These are phyloP conservation scores for Penicillium sp. DNA, from an alignment of 2,329 filamentous ascomycete genomes.

Conservation along the genomic window DNA sequence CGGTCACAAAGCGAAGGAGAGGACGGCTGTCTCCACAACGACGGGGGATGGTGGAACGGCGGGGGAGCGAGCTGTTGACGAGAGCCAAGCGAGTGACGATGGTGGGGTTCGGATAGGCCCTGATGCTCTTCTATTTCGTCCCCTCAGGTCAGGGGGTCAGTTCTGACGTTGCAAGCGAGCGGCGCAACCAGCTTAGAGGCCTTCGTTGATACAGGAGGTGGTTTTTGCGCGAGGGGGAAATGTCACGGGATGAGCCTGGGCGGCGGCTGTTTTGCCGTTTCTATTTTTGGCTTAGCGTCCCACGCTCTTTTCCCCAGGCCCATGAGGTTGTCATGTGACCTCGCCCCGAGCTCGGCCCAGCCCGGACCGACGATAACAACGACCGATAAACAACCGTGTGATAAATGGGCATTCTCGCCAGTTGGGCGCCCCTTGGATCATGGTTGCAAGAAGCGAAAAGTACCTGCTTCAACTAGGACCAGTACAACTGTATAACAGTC, in stretches of 20 bases:
- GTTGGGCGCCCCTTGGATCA: not conserved
- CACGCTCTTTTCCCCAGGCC: slow-evolving; percentile 7
- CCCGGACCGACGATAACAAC: slow-evolving; percentile 7
- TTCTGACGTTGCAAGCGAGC: not conserved
- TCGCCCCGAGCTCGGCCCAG: slow-evolving; percentile 9
- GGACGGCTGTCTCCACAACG: slow-evolving; percentile 35
- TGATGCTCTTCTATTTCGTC: slow-evolving; percentile 5
- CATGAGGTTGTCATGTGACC: slow-evolving; percentile 9
- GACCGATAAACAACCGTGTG: not conserved
- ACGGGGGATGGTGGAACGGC: slow-evolving; percentile 27
- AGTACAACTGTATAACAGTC: too few relatives aligned
- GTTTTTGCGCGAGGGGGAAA: slow-evolving; percentile 17
- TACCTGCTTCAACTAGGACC: not conserved
- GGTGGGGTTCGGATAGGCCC: slow-evolving; percentile 4
- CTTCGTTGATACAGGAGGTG: slow-evolving; percentile 3
- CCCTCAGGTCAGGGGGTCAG: not conserved
- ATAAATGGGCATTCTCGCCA: not conserved
- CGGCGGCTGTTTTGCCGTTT: slow-evolving; percentile 21
- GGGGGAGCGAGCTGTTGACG: slow-evolving; percentile 16
- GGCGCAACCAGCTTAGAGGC: not conserved
- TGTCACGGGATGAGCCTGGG: slow-evolving; percentile 30
- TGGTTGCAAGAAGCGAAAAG: not conserved
- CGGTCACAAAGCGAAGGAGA: slow-evolving; percentile 24
- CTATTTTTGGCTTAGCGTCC: slow-evolving; percentile 24
- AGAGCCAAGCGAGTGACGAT: slow-evolving; percentile 15